Evolutionary conservation across 164 flowering plant genomes (phyloP), one percentile per base, ranked within the genome.

Genomic region (Pachysandra terminalis): DNA sequence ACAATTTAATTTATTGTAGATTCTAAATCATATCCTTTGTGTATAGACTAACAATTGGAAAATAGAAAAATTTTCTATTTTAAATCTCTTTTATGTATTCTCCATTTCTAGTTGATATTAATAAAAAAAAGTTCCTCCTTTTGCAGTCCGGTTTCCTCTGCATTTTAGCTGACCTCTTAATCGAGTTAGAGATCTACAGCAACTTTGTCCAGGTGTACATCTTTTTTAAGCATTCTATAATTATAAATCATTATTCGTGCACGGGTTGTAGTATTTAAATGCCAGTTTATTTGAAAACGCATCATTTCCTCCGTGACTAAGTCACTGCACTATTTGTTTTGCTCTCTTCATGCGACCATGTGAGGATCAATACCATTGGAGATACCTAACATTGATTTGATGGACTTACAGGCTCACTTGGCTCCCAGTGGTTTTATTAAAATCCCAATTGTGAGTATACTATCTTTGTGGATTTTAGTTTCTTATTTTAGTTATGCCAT

Each of bases 401-500:
- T 65, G 70, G 48, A 70, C 57, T 68, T 77, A 85, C 90, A 90
- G 99, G 85, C 64, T 66, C 96, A 90, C 72, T 77, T 95, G 84
- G 99, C 99, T 77, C 99, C 99, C 27, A 84, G 91, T 73, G 94
- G 94, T 68, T 95, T 87, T 71, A 81, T 92, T 35, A 95, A 95
- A 77, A 69, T 95, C 41, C 97, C 97, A 59, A 86, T 80, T 74
- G 99, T 95, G 71, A 86, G 97, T 83, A 26, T 53, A 61, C 13
- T 41, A 41, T 26, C 64, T 52, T 64, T 14, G 19, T 40, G 9
- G 10, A 45, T 45, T 45, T 3, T 1, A 32, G 24, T 51, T 9
- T 24, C 61, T 58, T 19, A 26, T 58, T 13, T 58, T 7, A 15
- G 32, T 5, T 5, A 40, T 10, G 7, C 5, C 45, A 40, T 40